Percentiles rank a stretch among this genome's conserved stretches.
Conservation (phyloP, 2,329 filamentous ascomycete genomes). For the Paecilomyces fulvus region DNA sequence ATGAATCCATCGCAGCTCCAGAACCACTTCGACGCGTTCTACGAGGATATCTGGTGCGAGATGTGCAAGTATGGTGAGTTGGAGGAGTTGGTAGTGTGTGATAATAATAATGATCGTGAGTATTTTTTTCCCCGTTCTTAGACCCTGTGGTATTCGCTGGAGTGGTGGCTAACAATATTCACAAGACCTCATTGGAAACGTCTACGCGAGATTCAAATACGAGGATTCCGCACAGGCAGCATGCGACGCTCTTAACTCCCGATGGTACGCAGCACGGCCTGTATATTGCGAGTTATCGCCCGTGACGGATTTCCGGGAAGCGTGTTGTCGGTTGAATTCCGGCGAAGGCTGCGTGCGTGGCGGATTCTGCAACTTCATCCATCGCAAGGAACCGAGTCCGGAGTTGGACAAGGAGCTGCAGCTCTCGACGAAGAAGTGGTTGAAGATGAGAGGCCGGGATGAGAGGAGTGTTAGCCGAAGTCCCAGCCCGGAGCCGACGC, state of each 20-base stretch:
- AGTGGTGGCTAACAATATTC: background rate
- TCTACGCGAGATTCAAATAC: slow-evolving; percentile 99
- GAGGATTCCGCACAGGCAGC: slow-evolving; percentile 91
- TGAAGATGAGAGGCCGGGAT: slow-evolving; percentile 75
- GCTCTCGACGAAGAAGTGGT: slow-evolving; percentile 91
- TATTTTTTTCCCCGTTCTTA: slow-evolving; percentile 17
- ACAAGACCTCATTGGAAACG: slow-evolving; percentile 88
- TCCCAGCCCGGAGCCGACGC: slow-evolving; percentile 75
- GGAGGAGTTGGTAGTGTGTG: slow-evolving; percentile 95
- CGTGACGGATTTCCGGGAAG: slow-evolving; percentile 96
- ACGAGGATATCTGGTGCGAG: slow-evolving; percentile 99
- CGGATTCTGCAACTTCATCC: slow-evolving; percentile 99
- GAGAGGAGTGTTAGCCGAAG: slow-evolving; percentile 72
- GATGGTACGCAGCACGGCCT: slow-evolving; percentile 94
- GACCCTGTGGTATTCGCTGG: background rate
- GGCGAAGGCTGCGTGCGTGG: slow-evolving; percentile 93
- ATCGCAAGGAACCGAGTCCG: slow-evolving; percentile 84
- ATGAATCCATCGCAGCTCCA: slow-evolving; percentile 95
- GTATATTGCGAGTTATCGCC: slow-evolving; percentile 97
- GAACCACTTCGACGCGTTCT: slow-evolving; percentile 99
- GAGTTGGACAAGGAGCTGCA: slow-evolving; percentile 84
- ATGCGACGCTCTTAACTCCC: slow-evolving; percentile 85
- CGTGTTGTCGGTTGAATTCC: slow-evolving; percentile 87
- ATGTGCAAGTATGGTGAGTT: slow-evolving; percentile 98
- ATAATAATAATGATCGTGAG: slow-evolving; percentile 97